Evolutionary conservation across 2,329 filamentous ascomycete genomes (phyloP).

Genomic region (Fusarium pilosicola): DNA sequence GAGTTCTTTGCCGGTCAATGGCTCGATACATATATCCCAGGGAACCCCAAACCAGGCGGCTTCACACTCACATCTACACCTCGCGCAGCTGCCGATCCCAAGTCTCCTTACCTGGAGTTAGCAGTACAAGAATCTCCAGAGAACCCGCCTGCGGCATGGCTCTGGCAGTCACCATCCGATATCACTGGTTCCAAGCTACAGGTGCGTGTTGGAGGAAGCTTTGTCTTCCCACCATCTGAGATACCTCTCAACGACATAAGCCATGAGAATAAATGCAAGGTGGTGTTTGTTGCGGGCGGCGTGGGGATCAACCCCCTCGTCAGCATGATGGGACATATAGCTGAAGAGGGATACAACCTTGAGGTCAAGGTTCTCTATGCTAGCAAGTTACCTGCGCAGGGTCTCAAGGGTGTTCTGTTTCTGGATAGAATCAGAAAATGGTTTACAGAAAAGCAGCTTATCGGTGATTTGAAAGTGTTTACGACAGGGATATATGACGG

Average conservation of each 20-base stretch:
- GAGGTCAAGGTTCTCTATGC: slow-evolving; percentile 73
- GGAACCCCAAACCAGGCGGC: slow-evolving; percentile 76
- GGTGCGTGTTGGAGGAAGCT: slow-evolving; percentile 82
- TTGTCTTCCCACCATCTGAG: slow-evolving; percentile 76
- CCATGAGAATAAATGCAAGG: slow-evolving; percentile 46
- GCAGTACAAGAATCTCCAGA: slow-evolving; percentile 77
- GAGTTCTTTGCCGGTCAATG: slow-evolving; percentile 87
- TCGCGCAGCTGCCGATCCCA: slow-evolving; percentile 57
- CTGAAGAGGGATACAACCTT: slow-evolving; percentile 43
- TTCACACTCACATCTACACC: slow-evolving; percentile 89
- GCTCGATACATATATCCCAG: slow-evolving; percentile 83
- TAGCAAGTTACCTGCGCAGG: slow-evolving; percentile 50
- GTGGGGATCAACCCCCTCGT: slow-evolving; percentile 85
- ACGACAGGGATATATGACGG: slow-evolving; percentile 50
- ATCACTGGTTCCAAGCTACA: slow-evolving; percentile 69
- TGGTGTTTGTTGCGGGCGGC: slow-evolving; percentile 82
- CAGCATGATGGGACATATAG: slow-evolving; percentile 74
- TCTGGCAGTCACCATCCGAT: slow-evolving; percentile 69
- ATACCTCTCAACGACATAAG: slow-evolving; percentile 54
- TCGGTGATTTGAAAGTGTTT: slow-evolving; percentile 56
- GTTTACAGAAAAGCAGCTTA: slow-evolving; percentile 52
- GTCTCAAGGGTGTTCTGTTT: slow-evolving; percentile 59
- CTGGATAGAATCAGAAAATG: slow-evolving; percentile 57
- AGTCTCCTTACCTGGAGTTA: slow-evolving; percentile 72
- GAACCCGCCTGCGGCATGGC: slow-evolving; percentile 80